Conservation (phyloP, 441 rosid genomes). For the Hura crepitans region DNA sequence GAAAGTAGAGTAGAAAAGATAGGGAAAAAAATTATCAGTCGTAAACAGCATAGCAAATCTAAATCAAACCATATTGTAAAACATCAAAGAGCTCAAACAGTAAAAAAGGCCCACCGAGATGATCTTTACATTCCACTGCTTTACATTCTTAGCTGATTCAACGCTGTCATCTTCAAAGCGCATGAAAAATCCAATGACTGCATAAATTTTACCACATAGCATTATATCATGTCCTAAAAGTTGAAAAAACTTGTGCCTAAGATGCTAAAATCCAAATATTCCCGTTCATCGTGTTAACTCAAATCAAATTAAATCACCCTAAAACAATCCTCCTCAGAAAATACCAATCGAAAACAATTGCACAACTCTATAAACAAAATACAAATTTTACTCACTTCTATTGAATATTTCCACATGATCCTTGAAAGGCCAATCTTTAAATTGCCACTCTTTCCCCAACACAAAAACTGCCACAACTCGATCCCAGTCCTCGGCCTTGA, state of each 20-base stretch:
- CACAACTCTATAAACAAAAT: not conserved
- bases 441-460: constrained; percentile 97
- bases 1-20: not conserved
- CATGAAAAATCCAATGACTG: constrained; percentile 87
- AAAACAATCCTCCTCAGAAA: not conserved
- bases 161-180: constrained; percentile 93
- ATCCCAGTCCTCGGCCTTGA: constrained; percentile 87
- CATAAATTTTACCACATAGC: constrained; percentile 17
- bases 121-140: constrained; percentile 96
- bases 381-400: constrained; percentile 52
- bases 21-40: not conserved
- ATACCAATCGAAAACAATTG: not conserved
- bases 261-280: not conserved
- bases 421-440: constrained; percentile 97
- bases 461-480: constrained; percentile 87
- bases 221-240: constrained; percentile 1
- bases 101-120: constrained; percentile 56
- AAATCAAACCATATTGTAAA: not conserved
- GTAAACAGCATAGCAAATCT: not conserved
- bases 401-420: constrained; percentile 91
- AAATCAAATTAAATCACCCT: not conserved
- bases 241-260: not conserved
- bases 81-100: not conserved
- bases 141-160: constrained; percentile 83
- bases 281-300: not conserved